Evolutionary conservation across 257 asterid species (phyloP), one percentile per base, ranked within the genome.

Genomic region (Penstemon barbatus): DNA sequence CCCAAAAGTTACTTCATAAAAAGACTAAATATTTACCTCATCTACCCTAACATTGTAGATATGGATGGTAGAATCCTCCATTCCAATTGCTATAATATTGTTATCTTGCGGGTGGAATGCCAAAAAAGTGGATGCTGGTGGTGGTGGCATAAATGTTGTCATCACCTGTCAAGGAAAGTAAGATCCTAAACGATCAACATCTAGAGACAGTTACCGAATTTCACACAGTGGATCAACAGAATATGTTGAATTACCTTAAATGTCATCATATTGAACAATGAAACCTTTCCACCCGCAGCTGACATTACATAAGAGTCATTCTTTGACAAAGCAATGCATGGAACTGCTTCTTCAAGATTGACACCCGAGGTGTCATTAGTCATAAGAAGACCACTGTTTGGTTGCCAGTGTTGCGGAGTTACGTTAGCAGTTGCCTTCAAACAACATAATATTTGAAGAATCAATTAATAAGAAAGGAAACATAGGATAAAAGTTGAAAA

Each of bases 71-170:
- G 94, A 82, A 73, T 87, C 93, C 66, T 86, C 93, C 93, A 84
- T 86, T 57, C 93, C 93, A 59, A 87, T 82, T 6, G 90, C 90
- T 66, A 87, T 79, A 19, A 87, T 82, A 70, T 87, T 87, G 61
- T 87, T 84, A 70, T 86, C 93, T 63, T 86, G 90, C 50, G 93
- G 93, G 74, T 86, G 93, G 79, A 86, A 86, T 0, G 93, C 93
- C 66, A 86, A 77, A 61, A 80, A 84, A 11, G 93, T 86, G 9
- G 93, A 85, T n/a, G 93, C 93, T 2, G 93, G 93, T 40, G 93
- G 90, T 46, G 93, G 90, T 36, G 90, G 90, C 90, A 86, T 86
- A 77, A 86, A 84, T 2, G 93, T 86, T 11, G 93, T 84, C 93
- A 86, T 84, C 45, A 84, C 80, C 93, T 86, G 84, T 72, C 49